A percentile compares a stretch with the other conserved stretches of the same genome.
Conservation (phyloP, 2,329 filamentous ascomycete genomes). For the Septoria linicola region DNA sequence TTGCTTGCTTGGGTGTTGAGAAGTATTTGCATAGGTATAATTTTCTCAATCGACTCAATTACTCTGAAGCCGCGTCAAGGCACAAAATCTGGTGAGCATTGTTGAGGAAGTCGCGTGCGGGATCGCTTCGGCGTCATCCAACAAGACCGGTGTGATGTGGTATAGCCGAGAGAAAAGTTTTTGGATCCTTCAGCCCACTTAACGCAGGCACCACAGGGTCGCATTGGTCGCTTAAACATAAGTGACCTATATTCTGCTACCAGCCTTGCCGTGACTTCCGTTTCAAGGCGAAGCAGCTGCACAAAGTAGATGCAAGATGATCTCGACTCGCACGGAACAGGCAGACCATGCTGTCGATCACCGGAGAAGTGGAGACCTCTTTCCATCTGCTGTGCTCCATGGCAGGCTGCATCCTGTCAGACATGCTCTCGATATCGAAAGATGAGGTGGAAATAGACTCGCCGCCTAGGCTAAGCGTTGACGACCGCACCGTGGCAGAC, state of each 20-base stretch:
- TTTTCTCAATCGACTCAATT: too few relatives aligned
- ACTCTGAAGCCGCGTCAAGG: too few relatives aligned
- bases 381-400: conserved; percentile 9
- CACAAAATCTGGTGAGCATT: too few relatives aligned
- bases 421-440: neutral
- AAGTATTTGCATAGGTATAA: too few relatives aligned
- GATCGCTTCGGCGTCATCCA: neutral
- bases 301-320: neutral
- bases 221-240: conserved; percentile 3
- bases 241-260: neutral
- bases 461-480: conserved; percentile 8
- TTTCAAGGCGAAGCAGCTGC: neutral
- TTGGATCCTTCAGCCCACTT: conserved; percentile 8
- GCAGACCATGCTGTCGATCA: conserved; percentile 23
- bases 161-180: neutral
- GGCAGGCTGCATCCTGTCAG: conserved; percentile 22
- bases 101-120: neutral
- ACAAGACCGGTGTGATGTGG: neutral
- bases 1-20: neutral
- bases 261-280: conserved; percentile 1
- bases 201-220: conserved; percentile 7
- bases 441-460: conserved; percentile 7
- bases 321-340: conserved; percentile 9
- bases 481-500: neutral
- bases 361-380: conserved; percentile 5